Percentiles rank a stretch among this genome's conserved stretches.
Evolutionary conservation across 1,284 basidiomycete species (phyloP).

Genomic region (Erythrobasidium hasegawianum): DNA sequence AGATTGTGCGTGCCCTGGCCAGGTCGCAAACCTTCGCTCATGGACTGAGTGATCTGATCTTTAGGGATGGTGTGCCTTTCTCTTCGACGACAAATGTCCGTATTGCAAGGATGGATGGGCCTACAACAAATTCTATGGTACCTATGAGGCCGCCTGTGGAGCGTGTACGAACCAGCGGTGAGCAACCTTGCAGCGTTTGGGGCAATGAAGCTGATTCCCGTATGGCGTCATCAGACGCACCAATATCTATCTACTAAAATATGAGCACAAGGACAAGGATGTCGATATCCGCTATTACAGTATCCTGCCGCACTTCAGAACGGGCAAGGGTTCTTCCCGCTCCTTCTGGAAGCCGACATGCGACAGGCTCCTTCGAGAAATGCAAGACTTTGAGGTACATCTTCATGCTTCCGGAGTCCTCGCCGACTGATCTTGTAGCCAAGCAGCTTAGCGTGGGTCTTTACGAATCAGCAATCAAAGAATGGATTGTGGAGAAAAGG

Average conservation of each 20-base stretch:
- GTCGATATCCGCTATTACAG: slow-evolving; percentile 47
- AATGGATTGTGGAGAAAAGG: not conserved
- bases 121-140: not conserved
- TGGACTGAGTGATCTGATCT: no score
- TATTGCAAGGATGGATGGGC: not conserved
- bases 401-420: no score
- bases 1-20: no score
- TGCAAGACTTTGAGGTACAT: not conserved
- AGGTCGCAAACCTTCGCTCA: no score
- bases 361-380: not conserved
- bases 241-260: not conserved
- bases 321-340: not conserved
- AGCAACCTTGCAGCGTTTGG: no score
- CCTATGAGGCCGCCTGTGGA: not conserved
- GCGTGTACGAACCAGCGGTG: not conserved
- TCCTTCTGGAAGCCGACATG: not conserved
- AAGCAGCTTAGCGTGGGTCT: not conserved
- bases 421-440: no score
- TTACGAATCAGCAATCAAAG: not conserved
- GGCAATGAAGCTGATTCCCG: no score
- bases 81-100: not conserved
- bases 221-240: not conserved
- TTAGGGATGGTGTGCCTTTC: not conserved
- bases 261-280: not conserved
- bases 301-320: not conserved